Evolutionary conservation across 2,329 filamentous ascomycete genomes (phyloP).

Genomic region (Colletotrichum cordylinicola): DNA sequence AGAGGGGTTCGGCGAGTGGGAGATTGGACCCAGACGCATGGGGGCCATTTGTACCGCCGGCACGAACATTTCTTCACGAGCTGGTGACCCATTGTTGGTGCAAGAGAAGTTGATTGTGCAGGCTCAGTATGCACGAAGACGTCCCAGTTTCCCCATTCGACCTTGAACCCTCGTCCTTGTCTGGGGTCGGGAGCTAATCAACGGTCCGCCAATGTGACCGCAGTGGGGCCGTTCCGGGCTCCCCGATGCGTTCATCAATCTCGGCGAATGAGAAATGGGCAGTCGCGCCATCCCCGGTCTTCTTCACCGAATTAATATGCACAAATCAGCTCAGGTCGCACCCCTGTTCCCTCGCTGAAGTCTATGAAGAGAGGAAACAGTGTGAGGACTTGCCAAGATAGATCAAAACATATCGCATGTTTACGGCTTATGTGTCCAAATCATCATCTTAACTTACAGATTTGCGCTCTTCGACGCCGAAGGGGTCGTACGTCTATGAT

Average conservation of each 20-base stretch:
- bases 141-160: neutral
- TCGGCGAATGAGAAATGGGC: neutral
- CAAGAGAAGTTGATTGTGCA: neutral
- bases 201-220: neutral
- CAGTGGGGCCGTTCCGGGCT: neutral
- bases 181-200: neutral
- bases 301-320: neutral
- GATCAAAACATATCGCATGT: neutral
- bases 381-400: neutral
- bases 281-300: neutral
- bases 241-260: neutral
- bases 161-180: neutral
- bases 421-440: neutral
- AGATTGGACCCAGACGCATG: neutral
- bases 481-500: neutral
- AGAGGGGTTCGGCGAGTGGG: neutral
- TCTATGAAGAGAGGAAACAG: neutral
- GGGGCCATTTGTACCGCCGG: neutral
- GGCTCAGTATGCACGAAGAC: neutral
- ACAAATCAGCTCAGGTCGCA: neutral
- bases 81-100: neutral
- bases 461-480: neutral
- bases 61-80: neutral
- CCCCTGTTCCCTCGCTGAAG: neutral
- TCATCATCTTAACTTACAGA: neutral